These are phyloP conservation scores for Moniliella sp. DNA, from an alignment of 1,284 basidiomycete species.

Conservation along the genomic window DNA sequence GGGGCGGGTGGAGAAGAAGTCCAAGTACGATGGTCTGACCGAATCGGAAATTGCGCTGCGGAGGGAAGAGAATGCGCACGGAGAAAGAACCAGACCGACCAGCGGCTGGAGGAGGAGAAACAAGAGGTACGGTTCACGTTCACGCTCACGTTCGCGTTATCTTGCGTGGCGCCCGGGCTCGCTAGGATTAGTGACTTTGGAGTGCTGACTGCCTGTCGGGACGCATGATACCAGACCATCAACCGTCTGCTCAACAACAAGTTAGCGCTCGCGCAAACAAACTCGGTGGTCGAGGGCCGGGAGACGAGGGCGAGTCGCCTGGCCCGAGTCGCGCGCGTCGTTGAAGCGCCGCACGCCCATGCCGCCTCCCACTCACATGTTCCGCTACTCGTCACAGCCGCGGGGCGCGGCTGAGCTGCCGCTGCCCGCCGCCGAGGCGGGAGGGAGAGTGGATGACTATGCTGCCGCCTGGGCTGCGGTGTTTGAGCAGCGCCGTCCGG, in stretches of 20 bases:
- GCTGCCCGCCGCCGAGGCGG: no score
- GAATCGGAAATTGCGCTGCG: constrained; percentile 59
- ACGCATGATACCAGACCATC: constrained; percentile 44
- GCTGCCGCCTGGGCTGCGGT: no score
- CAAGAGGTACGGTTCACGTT: constrained; percentile 27
- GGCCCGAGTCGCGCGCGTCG: no score
- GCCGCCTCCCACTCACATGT: no score
- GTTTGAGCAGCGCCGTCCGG: no score
- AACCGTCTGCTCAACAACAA: constrained; percentile 65
- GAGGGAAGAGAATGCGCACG: constrained; percentile 62
- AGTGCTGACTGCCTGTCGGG: constrained; percentile 3
- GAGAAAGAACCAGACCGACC: constrained; percentile 61
- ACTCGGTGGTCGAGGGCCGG: constrained; percentile 3
- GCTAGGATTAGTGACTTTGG: constrained; percentile 9
- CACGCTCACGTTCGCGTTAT: constrained; percentile 12
- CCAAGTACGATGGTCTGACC: constrained; percentile 55
- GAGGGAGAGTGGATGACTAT: no score
- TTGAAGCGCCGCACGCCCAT: no score
- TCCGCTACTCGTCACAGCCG: no score
- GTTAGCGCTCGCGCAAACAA: constrained; percentile 19
- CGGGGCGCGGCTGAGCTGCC: no score
- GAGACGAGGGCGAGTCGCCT: not conserved
- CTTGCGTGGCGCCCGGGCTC: no score
- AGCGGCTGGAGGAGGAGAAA: constrained; percentile 79
- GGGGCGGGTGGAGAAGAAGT: constrained; percentile 5